phyloP scores from a whole-genome alignment of 805 yeast genomes.

The Wickerhamiella lipophila region DNA sequence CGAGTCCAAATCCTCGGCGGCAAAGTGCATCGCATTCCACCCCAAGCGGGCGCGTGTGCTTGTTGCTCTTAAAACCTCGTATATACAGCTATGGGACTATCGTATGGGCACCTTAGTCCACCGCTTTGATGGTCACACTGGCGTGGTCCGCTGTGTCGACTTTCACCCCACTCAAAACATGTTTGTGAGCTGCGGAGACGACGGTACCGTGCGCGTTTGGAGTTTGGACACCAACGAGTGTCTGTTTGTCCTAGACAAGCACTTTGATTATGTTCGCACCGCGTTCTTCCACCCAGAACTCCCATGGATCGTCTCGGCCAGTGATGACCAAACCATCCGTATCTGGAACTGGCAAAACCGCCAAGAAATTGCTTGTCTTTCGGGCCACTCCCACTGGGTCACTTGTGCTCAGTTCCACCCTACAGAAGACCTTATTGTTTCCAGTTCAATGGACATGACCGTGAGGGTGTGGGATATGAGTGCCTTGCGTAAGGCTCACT shows the following conservation, averaged over 20 bases:
- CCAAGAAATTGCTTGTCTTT: conserved; percentile 89
- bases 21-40: conserved; percentile 95
- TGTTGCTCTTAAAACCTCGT: conserved; percentile 90
- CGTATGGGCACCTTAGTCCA: conserved; percentile 97
- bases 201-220: conserved; percentile 92
- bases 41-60: conserved; percentile 92
- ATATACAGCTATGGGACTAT: conserved; percentile 98
- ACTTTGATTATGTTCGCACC: conserved; percentile 88
- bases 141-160: conserved; percentile 90
- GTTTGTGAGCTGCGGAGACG: conserved; percentile 96
- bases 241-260: conserved; percentile 82
- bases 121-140: conserved; percentile 95
- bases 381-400: conserved; percentile 97
- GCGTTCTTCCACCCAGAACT: conserved; percentile 89
- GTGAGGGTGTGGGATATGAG: conserved; percentile 98
- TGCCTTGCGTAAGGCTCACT: conserved; percentile 86
- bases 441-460: conserved; percentile 95
- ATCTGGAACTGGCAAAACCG: conserved; percentile 99
- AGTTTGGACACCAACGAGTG: conserved; percentile 83
- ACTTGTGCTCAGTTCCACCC: conserved; percentile 98
- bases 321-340: conserved; percentile 97
- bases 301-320: conserved; percentile 93
- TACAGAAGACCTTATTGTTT: conserved; percentile 81
- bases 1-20: conserved; percentile 95
- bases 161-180: conserved; percentile 98